Evolutionary conservation across 2,329 filamentous ascomycete genomes (phyloP), one percentile per base, ranked within the genome.

Genomic region (Cercospora janseana): DNA sequence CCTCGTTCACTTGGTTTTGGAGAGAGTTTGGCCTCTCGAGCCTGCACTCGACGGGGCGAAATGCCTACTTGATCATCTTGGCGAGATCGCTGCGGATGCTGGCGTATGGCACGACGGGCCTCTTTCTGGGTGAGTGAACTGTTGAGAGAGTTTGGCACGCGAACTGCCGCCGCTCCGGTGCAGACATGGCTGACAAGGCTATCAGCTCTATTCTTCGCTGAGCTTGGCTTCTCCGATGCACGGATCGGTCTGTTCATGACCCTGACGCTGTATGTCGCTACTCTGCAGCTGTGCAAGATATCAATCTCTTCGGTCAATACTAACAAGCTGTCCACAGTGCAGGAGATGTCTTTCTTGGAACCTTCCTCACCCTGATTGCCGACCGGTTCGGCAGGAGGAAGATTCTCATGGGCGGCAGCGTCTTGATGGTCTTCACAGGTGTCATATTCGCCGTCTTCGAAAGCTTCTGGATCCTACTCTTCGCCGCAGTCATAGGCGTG

Each of bases 1-100:
- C 49, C 6, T 58, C 61, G 9, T 52, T 61, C 23, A 24, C 27
- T 16, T 67, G 65, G 64, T 64, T 67, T 56, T 64, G 66, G 47
- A 50, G 60, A 48, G 64, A 63, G 13, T 67, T 67, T 49, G 65
- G 65, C 8, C 44, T 68, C n/a, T 56, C 41, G 5, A 60, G 60
- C n/a, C 63, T 67, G 41, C 57, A 62, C 26, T 55, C 56, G 10
- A 66, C 64, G 3, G 65, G 65, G 24, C 57, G 63, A 9, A 75
- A 81, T 69, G 77, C 77, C 42, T 75, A 71, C 61, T 69, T 81
- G 32, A 72, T 81, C 61, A 82, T 83, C 56, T 52, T 78, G 29
- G 70, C 72, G 4, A 70, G 79, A n/a, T 53, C 58, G 10, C 59
- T 62, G 23, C 64, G 65, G 13, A 68, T 68, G 64, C 57, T 66